phyloP scores from a whole-genome alignment of 805 yeast genomes.

The Sugiyamaella marilandica region DNA sequence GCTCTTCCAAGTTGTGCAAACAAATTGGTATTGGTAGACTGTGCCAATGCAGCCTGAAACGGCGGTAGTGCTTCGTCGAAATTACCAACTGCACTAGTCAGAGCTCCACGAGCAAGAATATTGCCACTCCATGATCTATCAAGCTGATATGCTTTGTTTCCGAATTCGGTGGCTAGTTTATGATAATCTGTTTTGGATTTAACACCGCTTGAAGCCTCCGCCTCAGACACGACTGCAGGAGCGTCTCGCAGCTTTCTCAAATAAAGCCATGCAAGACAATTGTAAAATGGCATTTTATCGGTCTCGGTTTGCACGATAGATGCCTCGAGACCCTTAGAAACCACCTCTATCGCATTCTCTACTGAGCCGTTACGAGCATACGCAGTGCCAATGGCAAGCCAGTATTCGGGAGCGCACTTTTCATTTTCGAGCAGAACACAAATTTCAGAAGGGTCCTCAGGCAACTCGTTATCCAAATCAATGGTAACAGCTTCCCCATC shows the following conservation, averaged over 20 bases:
- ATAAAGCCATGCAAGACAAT: conserved; percentile 69
- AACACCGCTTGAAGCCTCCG: conserved; percentile 13
- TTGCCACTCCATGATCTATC: conserved; percentile 43
- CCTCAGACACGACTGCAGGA: conserved; percentile 20
- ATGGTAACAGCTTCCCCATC: conserved; percentile 83
- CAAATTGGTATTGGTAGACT: conserved; percentile 55
- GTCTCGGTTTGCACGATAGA: conserved; percentile 21
- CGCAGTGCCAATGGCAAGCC: conserved; percentile 81
- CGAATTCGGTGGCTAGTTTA: conserved; percentile 40
- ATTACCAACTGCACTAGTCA: conserved; percentile 52
- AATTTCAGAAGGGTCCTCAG: conserved; percentile 85
- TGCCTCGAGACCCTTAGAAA: conserved; percentile 51
- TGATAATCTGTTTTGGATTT: conserved; percentile 31
- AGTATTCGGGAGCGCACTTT: conserved; percentile 65
- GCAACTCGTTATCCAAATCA: conserved; percentile 73
- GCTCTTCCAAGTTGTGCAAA: conserved; percentile 83
- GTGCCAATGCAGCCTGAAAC: conserved; percentile 54
- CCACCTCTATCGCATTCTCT: conserved; percentile 59
- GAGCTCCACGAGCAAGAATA: conserved; percentile 63
- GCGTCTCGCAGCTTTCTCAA: conserved; percentile 32
- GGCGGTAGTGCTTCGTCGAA: conserved; percentile 67
- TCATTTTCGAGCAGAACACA: conserved; percentile 76
- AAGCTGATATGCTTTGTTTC: conserved; percentile 45
- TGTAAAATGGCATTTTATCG: conserved; percentile 51
- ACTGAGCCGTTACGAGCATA: conserved; percentile 60